phyloP scores from a whole-genome alignment of 1,284 basidiomycete species.

The Violaceomyces palustris region DNA sequence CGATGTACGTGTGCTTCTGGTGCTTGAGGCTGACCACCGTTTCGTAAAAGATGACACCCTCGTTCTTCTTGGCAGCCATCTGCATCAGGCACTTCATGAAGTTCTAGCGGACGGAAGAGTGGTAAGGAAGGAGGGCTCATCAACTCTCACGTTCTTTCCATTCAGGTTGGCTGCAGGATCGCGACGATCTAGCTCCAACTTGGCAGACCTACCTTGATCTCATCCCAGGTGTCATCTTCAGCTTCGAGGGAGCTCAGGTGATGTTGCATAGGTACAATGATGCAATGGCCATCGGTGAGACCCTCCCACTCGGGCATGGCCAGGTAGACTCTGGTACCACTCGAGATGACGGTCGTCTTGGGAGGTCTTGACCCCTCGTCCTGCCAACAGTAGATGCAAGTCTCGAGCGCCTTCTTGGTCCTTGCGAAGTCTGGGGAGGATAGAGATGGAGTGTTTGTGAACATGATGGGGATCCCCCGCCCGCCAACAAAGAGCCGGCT shows the following conservation, averaged over 20 bases:
- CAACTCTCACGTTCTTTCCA: no score
- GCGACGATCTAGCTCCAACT: no score
- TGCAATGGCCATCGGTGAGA: constrained; percentile 78
- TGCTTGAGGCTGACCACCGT: constrained; percentile 77
- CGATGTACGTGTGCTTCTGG: constrained; percentile 87
- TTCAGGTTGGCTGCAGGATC: no score
- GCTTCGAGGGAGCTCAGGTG: constrained; percentile 83
- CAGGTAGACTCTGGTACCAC: constrained; percentile 83
- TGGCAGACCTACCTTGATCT: constrained; percentile 11
- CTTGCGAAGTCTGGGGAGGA: constrained; percentile 73
- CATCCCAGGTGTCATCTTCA: constrained; percentile 91
- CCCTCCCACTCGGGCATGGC: constrained; percentile 81
- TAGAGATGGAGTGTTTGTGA: neutral
- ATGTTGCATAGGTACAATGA: constrained; percentile 87
- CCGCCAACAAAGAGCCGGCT: no score
- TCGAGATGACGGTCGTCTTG: constrained; percentile 76
- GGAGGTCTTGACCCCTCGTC: constrained; percentile 61
- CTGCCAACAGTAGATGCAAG: constrained; percentile 62
- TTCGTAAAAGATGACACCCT: constrained; percentile 89
- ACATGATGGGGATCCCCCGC: neutral
- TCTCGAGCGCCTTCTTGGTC: constrained; percentile 81
- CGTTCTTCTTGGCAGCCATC: constrained; percentile 76
- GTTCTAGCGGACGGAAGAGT: no score
- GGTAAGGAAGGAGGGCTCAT: no score
- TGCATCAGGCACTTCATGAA: constrained; percentile 98